phyloP scores from a whole-genome alignment of 2,329 filamentous ascomycete genomes.

The Rutstroemia sp. region DNA sequence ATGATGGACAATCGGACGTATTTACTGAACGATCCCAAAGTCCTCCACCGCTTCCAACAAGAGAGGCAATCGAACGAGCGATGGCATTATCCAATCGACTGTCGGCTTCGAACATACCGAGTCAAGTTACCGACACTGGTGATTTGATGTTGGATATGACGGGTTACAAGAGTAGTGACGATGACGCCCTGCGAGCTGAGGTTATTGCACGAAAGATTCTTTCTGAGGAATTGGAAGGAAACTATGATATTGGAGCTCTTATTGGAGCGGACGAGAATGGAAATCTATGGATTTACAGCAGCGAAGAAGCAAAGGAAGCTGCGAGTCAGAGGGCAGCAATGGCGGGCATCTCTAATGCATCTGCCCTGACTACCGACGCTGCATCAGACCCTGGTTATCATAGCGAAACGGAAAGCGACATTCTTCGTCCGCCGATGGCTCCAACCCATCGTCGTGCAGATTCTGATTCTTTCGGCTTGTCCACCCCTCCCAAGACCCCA shows the following conservation, averaged over 20 bases:
- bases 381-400: slow-evolving; percentile 92
- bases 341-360: slow-evolving; percentile 34
- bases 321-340: slow-evolving; percentile 60
- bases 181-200: slow-evolving; percentile 85
- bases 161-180: slow-evolving; percentile 88
- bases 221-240: slow-evolving; percentile 85
- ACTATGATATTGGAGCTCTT: slow-evolving; percentile 91
- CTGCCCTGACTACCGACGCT: slow-evolving; percentile 48
- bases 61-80: slow-evolving; percentile 76
- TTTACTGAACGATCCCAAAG: slow-evolving; percentile 59
- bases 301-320: slow-evolving; percentile 88
- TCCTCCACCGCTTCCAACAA: slow-evolving; percentile 62
- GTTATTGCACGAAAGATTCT: slow-evolving; percentile 89
- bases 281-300: slow-evolving; percentile 99
- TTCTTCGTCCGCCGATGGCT: slow-evolving; percentile 38
- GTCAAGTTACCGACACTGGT: slow-evolving; percentile 82
- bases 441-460: slow-evolving; percentile 52
- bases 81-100: slow-evolving; percentile 80
- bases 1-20: slow-evolving; percentile 23
- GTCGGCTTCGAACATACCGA: slow-evolving; percentile 84
- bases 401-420: slow-evolving; percentile 69
- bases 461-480: slow-evolving; percentile 42
- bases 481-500: slow-evolving; percentile 63
- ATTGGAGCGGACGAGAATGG: slow-evolving; percentile 94
- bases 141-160: slow-evolving; percentile 99